Base-by-base conservation (phyloP, 208 protist genomes). In the Leishmania tarentolae region DNA sequence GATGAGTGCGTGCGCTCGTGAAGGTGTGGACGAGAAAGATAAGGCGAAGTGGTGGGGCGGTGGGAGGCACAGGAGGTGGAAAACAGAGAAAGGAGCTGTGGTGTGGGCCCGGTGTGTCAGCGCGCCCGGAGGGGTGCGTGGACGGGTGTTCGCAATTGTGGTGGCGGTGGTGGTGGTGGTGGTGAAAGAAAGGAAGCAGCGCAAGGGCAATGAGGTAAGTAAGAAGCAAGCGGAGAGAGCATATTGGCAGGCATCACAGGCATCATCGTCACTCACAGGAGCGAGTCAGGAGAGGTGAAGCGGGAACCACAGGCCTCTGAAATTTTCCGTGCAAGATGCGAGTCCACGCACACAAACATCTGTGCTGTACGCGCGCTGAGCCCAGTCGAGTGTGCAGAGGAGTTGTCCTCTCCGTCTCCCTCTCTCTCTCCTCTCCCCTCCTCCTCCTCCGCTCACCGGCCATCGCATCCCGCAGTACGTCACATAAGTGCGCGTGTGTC, bases 21-120 rank as follows among this genome's bases (percentile, higher is more conserved):
- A 69, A 76, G 72, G 57, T n/a, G 65, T 21, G 71, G 74, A 77
- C 40, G 65, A 53, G 63, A 71, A 80, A n/a, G 69, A 11, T 70
- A 53, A 40, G 19, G 52, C 2, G 44, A 0, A 24, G 72, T 9
- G 50, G 13, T 42, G 47, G 13, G 7, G 35, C 9, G 47, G 40
- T 11, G 56, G 21, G 13, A 50, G 6, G 31, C 3, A 65, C 56
- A 46, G 57, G 11, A 5, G 31, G 57, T 31, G 28, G 21, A 35
- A 76, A 40, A 31, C 50, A 61, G 56, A 24, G 56, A 6, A 46
- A 56, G 37, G 31, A 66, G 31, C 61, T 31, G 59, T 9, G n/a
- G 13, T 68, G 61, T 40, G 15, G 61, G 13, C 15, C 31, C 40
- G 31, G 61, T 68, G 31, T 68, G 40, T 40, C 61, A 7, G 61